Percentiles rank a stretch among this genome's conserved stretches.
These are phyloP conservation scores for Lenzites betulinus DNA, from an alignment of 768 basidiomycete species.

Conservation along the genomic window DNA sequence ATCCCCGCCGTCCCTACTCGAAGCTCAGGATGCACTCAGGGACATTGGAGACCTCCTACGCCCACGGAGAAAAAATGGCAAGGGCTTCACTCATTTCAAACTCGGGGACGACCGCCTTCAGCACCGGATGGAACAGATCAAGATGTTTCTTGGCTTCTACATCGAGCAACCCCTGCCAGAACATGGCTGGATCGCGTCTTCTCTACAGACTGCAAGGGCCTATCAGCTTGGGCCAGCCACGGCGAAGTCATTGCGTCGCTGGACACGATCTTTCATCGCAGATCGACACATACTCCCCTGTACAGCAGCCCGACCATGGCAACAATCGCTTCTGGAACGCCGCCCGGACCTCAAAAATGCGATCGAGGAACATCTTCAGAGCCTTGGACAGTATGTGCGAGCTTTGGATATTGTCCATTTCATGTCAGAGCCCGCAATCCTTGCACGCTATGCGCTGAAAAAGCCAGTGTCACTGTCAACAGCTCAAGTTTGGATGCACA, in stretches of 20 bases:
- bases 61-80: neutral
- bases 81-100: neutral
- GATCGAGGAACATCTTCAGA: constrained; percentile 13
- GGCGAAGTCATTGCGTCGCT: constrained; percentile 22
- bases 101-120: constrained; percentile 6
- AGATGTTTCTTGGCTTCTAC: constrained; percentile 8
- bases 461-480: constrained; percentile 31
- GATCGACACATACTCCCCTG: too few species aligned
- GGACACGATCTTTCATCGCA: constrained; percentile 24
- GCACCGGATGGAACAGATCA: constrained; percentile 8
- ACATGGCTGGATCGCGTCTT: neutral
- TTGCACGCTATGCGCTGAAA: constrained; percentile 18
- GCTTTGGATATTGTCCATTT: constrained; percentile 20
- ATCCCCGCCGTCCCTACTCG: neutral
- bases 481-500: constrained; percentile 41
- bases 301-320: constrained; percentile 27
- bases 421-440: constrained; percentile 4
- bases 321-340: constrained; percentile 18
- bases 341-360: constrained; percentile 13
- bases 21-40: neutral
- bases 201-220: neutral
- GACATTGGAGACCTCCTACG: neutral
- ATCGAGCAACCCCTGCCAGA: neutral
- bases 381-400: constrained; percentile 18
- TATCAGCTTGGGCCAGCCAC: constrained; percentile 4